Evolutionary conservation across 306 rosid genomes (phyloP).

Genomic region (Inga leiocalycina): DNA sequence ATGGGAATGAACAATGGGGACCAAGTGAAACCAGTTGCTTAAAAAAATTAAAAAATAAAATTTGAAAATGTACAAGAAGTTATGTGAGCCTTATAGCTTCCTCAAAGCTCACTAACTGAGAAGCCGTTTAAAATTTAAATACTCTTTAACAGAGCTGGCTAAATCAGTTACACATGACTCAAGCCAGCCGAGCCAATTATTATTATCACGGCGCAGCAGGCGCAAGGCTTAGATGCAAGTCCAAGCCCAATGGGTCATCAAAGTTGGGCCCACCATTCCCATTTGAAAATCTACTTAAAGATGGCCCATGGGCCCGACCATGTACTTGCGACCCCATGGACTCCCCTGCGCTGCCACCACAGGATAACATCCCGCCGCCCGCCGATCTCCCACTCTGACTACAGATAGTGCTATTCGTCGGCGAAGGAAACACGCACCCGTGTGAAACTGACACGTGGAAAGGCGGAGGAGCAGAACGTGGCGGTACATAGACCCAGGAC

Average conservation of each 20-base stretch:
- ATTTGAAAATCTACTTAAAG: slow-evolving; percentile 59
- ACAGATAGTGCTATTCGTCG: slow-evolving; percentile 10
- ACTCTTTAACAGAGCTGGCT: not conserved
- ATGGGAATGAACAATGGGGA: not conserved
- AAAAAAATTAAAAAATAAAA: slow-evolving; percentile 44
- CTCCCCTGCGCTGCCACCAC: slow-evolving; percentile 54
- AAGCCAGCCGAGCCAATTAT: slow-evolving; percentile 19
- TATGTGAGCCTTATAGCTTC: slow-evolving; percentile 19
- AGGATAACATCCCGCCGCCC: slow-evolving; percentile 45
- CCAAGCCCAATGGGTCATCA: slow-evolving; percentile 81
- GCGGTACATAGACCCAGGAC: slow-evolving; percentile 74
- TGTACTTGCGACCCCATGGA: slow-evolving; percentile 60
- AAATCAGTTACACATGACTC: not conserved
- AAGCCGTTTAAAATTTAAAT: not conserved
- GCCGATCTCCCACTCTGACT: slow-evolving; percentile 34
- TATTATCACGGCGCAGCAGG: slow-evolving; percentile 61
- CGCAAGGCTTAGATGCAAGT: slow-evolving; percentile 81
- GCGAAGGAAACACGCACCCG: slow-evolving; percentile 62
- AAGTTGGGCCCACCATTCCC: slow-evolving; percentile 68
- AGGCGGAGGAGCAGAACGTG: slow-evolving; percentile 58
- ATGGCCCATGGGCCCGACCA: slow-evolving; percentile 64
- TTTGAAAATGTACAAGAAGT: slow-evolving; percentile 48
- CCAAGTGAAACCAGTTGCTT: slow-evolving; percentile 40
- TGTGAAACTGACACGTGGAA: slow-evolving; percentile 82
- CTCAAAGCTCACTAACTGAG: slow-evolving; percentile 1